A percentile compares a stretch with the other conserved stretches of the same genome.
Evolutionary conservation across 2,329 filamentous ascomycete species (phyloP).

Genomic region (Apiospora kogelbergensis): DNA sequence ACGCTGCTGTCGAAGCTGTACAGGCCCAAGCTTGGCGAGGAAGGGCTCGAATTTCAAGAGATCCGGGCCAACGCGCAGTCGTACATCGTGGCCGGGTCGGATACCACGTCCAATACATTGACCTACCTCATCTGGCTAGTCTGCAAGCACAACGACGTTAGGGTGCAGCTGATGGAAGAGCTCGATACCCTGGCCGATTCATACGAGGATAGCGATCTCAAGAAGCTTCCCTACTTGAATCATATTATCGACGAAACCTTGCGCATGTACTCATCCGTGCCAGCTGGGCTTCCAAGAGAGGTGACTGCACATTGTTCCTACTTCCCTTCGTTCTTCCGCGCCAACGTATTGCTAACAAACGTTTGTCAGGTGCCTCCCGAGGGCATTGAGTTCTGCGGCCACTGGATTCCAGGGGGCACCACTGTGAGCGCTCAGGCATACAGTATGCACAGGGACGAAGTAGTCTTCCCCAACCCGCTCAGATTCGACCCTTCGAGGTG

Average conservation of each 20-base stretch:
- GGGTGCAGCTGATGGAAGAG: constrained; percentile 33
- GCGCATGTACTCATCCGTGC: constrained; percentile 41
- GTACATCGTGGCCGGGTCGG: constrained; percentile 44
- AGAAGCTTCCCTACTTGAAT: constrained; percentile 40
- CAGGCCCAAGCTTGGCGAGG: constrained; percentile 34
- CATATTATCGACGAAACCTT: constrained; percentile 45
- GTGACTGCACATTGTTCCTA: no score
- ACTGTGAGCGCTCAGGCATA: constrained; percentile 40
- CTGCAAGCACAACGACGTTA: constrained; percentile 29
- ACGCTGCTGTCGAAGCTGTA: constrained; percentile 39
- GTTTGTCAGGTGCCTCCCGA: constrained; percentile 26
- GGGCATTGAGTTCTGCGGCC: constrained; percentile 38
- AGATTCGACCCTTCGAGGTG: constrained; percentile 24
- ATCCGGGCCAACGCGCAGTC: constrained; percentile 37
- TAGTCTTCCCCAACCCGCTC: constrained; percentile 37
- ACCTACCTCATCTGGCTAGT: constrained; percentile 47
- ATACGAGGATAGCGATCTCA: constrained; percentile 33
- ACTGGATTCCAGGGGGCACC: constrained; percentile 39
- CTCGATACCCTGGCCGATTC: constrained; percentile 32
- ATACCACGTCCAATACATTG: constrained; percentile 50
- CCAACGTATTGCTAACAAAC: background rate
- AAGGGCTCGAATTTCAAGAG: constrained; percentile 28
- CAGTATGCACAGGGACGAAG: constrained; percentile 37
- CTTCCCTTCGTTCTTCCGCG: no score
- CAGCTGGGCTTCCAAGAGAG: constrained; percentile 38